Base-by-base conservation (phyloP, 169 alveolate genomes). In the Cryptosporidium parvum region DNA sequence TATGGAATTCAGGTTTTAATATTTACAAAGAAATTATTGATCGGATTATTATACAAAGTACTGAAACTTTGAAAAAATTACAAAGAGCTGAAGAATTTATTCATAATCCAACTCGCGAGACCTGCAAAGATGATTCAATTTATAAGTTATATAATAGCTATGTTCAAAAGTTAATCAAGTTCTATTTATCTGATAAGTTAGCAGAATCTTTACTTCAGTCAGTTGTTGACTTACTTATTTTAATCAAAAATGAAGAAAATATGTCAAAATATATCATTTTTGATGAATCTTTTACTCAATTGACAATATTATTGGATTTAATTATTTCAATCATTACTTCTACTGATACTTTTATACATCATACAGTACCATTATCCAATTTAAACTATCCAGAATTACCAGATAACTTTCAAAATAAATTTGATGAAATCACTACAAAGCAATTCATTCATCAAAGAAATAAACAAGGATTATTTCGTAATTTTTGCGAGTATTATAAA, bases 131-230 rank as follows among this genome's bases (percentile, higher is more conserved):
- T 26, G 52, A 29, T 23, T 14, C 56, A 37, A 39, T 59, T 29
- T 59, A 80, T 23, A 62, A 53, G 23, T 59, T 18, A 9, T 80
- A 80, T 29, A 62, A 80, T 23, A 35, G 26, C n/a, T 80, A 80
- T 42, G 75, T 62, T 16, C 56, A 44, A 31, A 65, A 80, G 56
- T 9, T 80, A 16, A 21, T 44, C 42, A 80, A 80, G 52, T 42
- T 59, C 16, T 62, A 44, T 29, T 42, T 80, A 33, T 80, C 89
- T 44, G 89, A 80, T 42, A 80, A 80, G 62, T 33, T 80, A 23
- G 89, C 89, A 23, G 89, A 80, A n/a, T 31, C 75, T 37, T 23
- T 80, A 8, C 44, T 80, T 14, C 89, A 80, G 51, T 31, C 89
- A 12, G 67, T 80, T 2, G 68, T 80, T 62, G 89, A 80, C 23